Percentiles rank a stretch among this genome's conserved stretches.
Evolutionary conservation across 2,329 filamentous ascomycete species (phyloP).

Genomic region (Westerdykella aurantiaca): DNA sequence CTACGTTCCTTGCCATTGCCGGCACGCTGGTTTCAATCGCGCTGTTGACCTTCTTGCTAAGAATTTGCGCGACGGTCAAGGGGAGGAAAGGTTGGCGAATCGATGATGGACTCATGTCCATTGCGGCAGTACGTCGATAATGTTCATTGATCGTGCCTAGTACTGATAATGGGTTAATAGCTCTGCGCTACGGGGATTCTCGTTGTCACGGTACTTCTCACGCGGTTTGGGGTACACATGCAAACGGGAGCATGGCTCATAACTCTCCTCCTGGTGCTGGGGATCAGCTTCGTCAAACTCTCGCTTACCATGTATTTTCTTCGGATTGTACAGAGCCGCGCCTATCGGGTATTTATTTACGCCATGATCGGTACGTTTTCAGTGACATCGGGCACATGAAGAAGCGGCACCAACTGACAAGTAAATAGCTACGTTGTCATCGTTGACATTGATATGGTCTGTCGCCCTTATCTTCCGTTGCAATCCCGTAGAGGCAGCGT

Average conservation of each 20-base stretch:
- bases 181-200: constrained; percentile 9
- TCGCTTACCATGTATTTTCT: constrained; percentile 44
- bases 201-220: constrained; percentile 5
- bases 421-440: constrained; percentile 12
- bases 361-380: constrained; percentile 36
- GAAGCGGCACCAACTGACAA: no score
- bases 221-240: constrained; percentile 19
- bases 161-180: constrained; percentile 5
- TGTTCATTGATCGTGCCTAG: constrained; percentile 26
- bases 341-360: constrained; percentile 38
- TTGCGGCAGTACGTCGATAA: constrained; percentile 33
- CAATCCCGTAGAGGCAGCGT: constrained; percentile 41
- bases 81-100: constrained; percentile 15
- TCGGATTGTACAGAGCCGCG: constrained; percentile 32
- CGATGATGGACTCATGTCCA: constrained; percentile 45
- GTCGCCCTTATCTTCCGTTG: constrained; percentile 45
- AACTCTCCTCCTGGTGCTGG: constrained; percentile 41
- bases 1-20: constrained; percentile 38
- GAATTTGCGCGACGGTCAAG: constrained; percentile 40
- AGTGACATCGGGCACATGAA: no score
- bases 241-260: constrained; percentile 16
- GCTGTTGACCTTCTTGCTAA: constrained; percentile 37
- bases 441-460: constrained; percentile 40
- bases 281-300: constrained; percentile 43
- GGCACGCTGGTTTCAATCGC: constrained; percentile 38